Evolutionary conservation across 2,329 filamentous ascomycete species (phyloP).

Genomic region (Aureobasidium leucospermi): DNA sequence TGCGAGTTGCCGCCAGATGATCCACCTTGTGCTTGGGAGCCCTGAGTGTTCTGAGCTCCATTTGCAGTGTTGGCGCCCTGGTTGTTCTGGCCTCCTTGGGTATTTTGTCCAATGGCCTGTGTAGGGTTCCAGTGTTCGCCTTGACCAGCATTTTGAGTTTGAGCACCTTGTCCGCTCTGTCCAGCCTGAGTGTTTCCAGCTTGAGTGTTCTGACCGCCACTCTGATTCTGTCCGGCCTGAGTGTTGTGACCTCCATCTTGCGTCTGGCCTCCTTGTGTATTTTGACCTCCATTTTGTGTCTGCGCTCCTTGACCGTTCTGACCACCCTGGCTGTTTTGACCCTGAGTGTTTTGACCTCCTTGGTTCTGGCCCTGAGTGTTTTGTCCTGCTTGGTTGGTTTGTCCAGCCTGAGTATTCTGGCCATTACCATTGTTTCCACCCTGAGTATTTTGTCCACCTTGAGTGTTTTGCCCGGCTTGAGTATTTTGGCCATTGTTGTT

Average conservation of each 20-base stretch:
- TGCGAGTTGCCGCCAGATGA: not conserved
- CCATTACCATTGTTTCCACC: not conserved
- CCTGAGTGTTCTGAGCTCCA: not conserved
- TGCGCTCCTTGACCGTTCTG: not conserved
- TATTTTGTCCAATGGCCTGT: not conserved
- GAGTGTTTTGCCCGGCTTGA: not conserved
- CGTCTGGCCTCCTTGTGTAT: not conserved
- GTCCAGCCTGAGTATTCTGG: not conserved
- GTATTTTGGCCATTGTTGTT: not conserved
- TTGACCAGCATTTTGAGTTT: not conserved
- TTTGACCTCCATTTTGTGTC: not conserved
- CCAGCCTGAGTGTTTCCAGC: not conserved
- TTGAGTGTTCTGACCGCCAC: not conserved
- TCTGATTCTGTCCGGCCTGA: not conserved
- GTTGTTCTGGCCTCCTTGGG: not conserved
- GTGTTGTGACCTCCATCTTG: not conserved
- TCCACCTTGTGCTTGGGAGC: not conserved
- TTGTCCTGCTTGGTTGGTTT: not conserved
- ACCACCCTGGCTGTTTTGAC: not conserved
- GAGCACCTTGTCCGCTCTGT: not conserved
- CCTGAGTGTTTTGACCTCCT: not conserved
- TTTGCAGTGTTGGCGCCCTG: not conserved
- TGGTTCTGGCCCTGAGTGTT: not conserved
- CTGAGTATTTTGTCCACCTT: too few relatives aligned
- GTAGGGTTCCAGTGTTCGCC: not conserved